Evolutionary conservation across 768 basidiomycete species (phyloP), one percentile per base, ranked within the genome.

Genomic region (Tephrocybe rancida): DNA sequence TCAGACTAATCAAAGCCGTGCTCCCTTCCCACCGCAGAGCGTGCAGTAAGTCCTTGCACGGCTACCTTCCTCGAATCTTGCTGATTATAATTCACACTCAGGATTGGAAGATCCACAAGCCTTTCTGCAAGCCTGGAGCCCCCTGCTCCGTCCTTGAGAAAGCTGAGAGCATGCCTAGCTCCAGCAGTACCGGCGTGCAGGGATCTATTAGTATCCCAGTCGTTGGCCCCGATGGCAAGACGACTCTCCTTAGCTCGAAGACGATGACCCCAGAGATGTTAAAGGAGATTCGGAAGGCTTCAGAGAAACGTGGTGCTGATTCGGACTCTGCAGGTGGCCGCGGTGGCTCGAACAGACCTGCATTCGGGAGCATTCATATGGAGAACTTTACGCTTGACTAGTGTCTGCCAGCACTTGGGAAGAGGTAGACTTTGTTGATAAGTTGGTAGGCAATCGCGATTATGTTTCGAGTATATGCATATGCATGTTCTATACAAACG

Each of bases 71-170:
- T 24, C 11, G 6, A 11, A 16, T 14, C 14, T 27, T 38, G 10
- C 35, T 35, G 0, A 35, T 48, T 18, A 44, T 37, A 13, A 5
- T 2, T 11, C 47, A 2, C 44, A 13, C 3, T 25, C 39, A 61
- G 59, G 70, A 72, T 52, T 72, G 70, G 72, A 65, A 65, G 41
- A 71, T 60, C 55, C 72, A 73, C 60, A 73, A 71, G 52, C 67
- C 69, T 1, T 72, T 67, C 58, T 73, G 70, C 55, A 60, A 47
- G 21, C 62, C 67, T 0, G 69, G 68, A 9, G 67, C 67, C 4
- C 57, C 62, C 5, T 72, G 70, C 49, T 69, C 67, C 4, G 61
- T 70, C 18, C 54, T 71, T 37, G 66, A 67, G 27, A 57, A 65
- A 48, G 59, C 56, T 18, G 24, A 48, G 21, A 37, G 52, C 11